A percentile compares a stretch with the other conserved stretches of the same genome.
phyloP scores from a whole-genome alignment of 805 yeast species.

The Groenewaldozyma salmanticensis region DNA sequence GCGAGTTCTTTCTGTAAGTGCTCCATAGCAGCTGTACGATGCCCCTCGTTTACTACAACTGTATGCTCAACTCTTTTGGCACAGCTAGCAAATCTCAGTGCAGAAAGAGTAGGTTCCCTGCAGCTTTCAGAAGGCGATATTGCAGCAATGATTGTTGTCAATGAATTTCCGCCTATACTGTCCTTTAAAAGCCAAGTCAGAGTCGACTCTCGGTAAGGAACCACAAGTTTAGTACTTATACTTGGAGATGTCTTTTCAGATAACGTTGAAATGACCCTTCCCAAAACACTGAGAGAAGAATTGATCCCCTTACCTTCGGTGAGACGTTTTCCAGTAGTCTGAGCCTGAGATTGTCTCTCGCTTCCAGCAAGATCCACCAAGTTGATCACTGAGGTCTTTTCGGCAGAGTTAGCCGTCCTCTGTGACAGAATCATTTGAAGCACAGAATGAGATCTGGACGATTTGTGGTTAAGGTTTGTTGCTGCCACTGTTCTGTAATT shows the following conservation, averaged over 20 bases:
- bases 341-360: slow-evolving; percentile 47
- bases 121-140: slow-evolving; percentile 64
- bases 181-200: slow-evolving; percentile 71
- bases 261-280: slow-evolving; percentile 42
- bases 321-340: slow-evolving; percentile 36
- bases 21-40: slow-evolving; percentile 46
- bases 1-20: slow-evolving; percentile 20
- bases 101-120: slow-evolving; percentile 64
- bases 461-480: slow-evolving; percentile 51
- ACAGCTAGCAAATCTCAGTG: slow-evolving; percentile 66
- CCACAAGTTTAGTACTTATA: slow-evolving; percentile 4
- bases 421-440: slow-evolving; percentile 47
- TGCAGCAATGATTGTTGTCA: slow-evolving; percentile 81
- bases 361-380: slow-evolving; percentile 68
- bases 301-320: slow-evolving; percentile 61
- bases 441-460: slow-evolving; percentile 66
- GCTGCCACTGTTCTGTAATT: slow-evolving; percentile 48
- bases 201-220: slow-evolving; percentile 57
- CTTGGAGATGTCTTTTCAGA: slow-evolving; percentile 20
- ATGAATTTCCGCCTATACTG: slow-evolving; percentile 79
- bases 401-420: slow-evolving; percentile 23
- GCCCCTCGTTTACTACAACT: slow-evolving; percentile 49
- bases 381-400: slow-evolving; percentile 31
- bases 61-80: slow-evolving; percentile 59
- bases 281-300: slow-evolving; percentile 55